Base-by-base conservation (phyloP, 1,139 yeast species). In the Debaryomyces singareniensis region DNA sequence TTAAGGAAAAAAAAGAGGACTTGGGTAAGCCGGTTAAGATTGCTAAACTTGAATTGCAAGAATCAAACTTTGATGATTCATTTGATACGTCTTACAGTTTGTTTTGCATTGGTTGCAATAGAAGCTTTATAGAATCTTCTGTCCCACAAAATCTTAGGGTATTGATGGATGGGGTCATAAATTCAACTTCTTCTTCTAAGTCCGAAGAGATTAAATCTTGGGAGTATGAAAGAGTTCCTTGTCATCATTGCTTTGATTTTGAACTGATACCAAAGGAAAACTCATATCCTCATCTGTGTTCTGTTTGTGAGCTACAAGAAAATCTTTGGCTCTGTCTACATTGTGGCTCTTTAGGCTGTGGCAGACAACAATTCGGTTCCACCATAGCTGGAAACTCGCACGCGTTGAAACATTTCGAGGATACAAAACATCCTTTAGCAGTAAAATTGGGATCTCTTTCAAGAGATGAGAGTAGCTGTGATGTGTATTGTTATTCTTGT, bases 331-430 rank as follows among this genome's bases (percentile, higher is more conserved):
- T 86, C 7, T 89, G 97, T 55, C 61, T 89, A 23, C 76, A 85
- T 11, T 89, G 97, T 60, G 96, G 97, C 0, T 74, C 77, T 39
- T 65, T 86, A 16, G 96, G 96, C 0, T 89, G 97, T 58, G 94
- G 95, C 10, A 68, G 99, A 41, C 78, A 78, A 22, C 98, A 91
- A 53, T 85, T 83, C 47, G 98, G 97, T 20, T 61, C 68, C 10
- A 79, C 86, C n/a, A 75, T 86, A 18, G 78, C 84, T 15, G 99
- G 99, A 4, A 78, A 89, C 47, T 80, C 95, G 0, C 98, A 91
- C 53, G 97, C 95, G 0, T 60, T 91, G 41, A 54, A 55, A 1
- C 99, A 93, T 57, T 81, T 54, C 45, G 68, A 64, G 30, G 15
- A 29, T 5, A 58, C 75, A 3, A 51, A 62, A 2, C 98, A 93